Conservation (phyloP, 2,329 filamentous ascomycete species). For the Sphaerulina vaccinii region DNA sequence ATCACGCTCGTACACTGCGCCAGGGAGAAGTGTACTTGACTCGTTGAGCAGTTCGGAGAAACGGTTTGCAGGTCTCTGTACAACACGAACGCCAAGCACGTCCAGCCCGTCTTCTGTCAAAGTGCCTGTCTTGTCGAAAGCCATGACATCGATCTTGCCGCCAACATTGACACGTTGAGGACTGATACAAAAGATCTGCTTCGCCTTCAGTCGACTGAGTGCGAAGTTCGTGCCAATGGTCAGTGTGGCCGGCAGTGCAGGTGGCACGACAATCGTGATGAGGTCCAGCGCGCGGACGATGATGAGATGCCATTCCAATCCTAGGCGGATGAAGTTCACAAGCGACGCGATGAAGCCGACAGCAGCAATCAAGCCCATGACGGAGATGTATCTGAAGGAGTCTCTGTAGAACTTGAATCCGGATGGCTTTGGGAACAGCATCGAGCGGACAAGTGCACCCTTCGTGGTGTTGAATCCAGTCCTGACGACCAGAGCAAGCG, state of each 20-base stretch:
- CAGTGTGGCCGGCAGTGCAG: conserved; percentile 87
- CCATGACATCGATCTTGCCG: conserved; percentile 92
- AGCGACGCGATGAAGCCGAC: conserved; percentile 89
- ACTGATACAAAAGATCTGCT: conserved; percentile 95
- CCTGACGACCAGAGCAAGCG: conserved; percentile 84
- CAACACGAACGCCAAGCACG: conserved; percentile 82
- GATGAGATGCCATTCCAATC: conserved; percentile 83
- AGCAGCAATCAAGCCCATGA: conserved; percentile 84
- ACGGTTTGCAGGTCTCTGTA: conserved; percentile 59
- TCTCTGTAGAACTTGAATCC: conserved; percentile 99
- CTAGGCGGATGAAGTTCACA: conserved; percentile 85
- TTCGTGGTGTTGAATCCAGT: conserved; percentile 99
- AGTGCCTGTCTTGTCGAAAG: conserved; percentile 99
- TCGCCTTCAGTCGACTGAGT: conserved; percentile 76
- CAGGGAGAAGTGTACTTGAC: conserved; percentile 58
- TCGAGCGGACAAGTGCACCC: conserved; percentile 89
- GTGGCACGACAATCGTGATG: conserved; percentile 96
- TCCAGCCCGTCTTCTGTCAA: conserved; percentile 95
- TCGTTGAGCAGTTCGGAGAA: conserved; percentile 77
- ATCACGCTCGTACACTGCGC: conserved; percentile 56
- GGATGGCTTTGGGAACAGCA: conserved; percentile 97
- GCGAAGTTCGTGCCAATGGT: conserved; percentile 98
- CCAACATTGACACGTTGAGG: conserved; percentile 96
- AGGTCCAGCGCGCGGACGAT: conserved; percentile 88
- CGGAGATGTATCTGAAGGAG: conserved; percentile 95